Evolutionary conservation across 345 rosid genomes (phyloP).

Genomic region (Populus pruinosa): DNA sequence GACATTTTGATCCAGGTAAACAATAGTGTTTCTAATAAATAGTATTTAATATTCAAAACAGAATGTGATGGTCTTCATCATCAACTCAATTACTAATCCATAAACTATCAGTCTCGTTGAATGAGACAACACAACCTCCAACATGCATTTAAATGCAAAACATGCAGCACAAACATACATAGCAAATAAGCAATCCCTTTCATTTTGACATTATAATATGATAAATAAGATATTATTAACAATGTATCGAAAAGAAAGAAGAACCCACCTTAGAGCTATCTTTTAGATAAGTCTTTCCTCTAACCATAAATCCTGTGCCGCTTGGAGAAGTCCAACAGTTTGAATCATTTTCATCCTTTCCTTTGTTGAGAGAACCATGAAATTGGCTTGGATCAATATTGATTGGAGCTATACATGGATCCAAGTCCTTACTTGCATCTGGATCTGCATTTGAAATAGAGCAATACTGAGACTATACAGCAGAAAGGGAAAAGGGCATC

Average conservation of each 20-base stretch:
- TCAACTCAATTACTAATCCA: neutral
- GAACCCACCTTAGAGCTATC: slow-evolving; percentile 70
- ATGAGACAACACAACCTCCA: neutral
- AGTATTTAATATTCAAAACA: neutral
- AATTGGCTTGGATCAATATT: slow-evolving; percentile 53
- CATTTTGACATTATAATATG: neutral
- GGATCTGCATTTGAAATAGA: slow-evolving; percentile 36
- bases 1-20: neutral
- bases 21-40: neutral
- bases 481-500: neutral
- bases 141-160: neutral
- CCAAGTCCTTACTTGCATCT: slow-evolving; percentile 62
- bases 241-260: neutral
- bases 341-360: slow-evolving; percentile 58
- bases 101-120: neutral
- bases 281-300: slow-evolving; percentile 89
- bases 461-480: neutral
- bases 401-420: slow-evolving; percentile 45
- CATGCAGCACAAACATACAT: neutral
- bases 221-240: neutral
- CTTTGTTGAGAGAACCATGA: slow-evolving; percentile 57
- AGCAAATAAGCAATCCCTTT: neutral
- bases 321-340: slow-evolving; percentile 89
- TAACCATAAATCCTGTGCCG: slow-evolving; percentile 84
- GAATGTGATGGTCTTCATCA: neutral